Conservation (phyloP, 2,329 filamentous ascomycete genomes). For the Pseudonectria foliicola region DNA sequence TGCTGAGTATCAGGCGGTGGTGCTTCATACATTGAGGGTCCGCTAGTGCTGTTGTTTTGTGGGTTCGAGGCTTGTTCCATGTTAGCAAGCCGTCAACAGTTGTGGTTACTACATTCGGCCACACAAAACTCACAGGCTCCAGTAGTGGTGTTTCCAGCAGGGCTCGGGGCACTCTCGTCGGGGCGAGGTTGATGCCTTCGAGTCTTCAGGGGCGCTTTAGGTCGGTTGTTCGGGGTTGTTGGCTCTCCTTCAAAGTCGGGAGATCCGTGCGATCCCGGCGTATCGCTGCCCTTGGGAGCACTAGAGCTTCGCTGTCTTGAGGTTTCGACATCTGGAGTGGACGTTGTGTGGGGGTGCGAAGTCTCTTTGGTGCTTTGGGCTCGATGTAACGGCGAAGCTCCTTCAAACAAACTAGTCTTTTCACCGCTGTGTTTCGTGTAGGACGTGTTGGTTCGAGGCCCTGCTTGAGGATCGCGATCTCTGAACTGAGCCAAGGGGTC, state of each 20-base stretch:
- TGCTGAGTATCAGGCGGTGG: slow-evolving; percentile 15
- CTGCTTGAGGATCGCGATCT: slow-evolving; percentile 31
- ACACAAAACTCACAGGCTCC: slow-evolving; percentile 15
- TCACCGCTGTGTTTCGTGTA: slow-evolving; percentile 51
- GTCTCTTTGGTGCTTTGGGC: slow-evolving; percentile 38
- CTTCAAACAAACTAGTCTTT: slow-evolving; percentile 51
- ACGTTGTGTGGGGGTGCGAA: slow-evolving; percentile 20
- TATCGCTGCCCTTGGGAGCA: slow-evolving; percentile 19
- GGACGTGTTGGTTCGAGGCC: slow-evolving; percentile 50
- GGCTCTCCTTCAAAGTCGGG: background rate
- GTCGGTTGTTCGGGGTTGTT: slow-evolving; percentile 11
- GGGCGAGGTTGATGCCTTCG: background rate
- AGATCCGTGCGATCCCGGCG: slow-evolving; percentile 1
- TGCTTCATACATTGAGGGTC: slow-evolving; percentile 42
- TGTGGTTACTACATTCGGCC: too few relatives aligned
- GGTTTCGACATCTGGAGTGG: slow-evolving; percentile 14
- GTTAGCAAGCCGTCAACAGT: too few relatives aligned
- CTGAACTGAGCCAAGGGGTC: slow-evolving; percentile 44
- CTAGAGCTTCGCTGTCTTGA: slow-evolving; percentile 26
- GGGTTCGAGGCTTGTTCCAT: slow-evolving; percentile 7
- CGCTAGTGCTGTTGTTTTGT: slow-evolving; percentile 12
- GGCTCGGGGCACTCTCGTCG: slow-evolving; percentile 6
- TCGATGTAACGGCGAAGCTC: slow-evolving; percentile 31
- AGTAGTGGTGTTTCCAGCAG: slow-evolving; percentile 5
- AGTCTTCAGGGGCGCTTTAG: slow-evolving; percentile 16